Conservation (phyloP, 345 rosid genomes). For the Xanthoceras sorbifolium region DNA sequence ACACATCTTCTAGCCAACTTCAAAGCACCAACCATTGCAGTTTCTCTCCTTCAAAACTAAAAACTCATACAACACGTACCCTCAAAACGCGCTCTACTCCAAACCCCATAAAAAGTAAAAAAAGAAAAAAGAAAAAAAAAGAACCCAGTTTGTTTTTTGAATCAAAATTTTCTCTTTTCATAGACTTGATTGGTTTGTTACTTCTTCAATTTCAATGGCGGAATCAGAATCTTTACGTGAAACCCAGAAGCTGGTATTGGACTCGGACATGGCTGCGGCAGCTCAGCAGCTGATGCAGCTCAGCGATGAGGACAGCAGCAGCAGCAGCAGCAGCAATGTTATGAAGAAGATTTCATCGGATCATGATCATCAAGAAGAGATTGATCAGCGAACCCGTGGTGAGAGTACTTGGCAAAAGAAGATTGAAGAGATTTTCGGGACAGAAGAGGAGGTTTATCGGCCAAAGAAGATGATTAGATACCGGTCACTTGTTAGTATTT, state of each 20-base stretch:
- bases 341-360: not conserved
- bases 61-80: not conserved
- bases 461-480: slow-evolving; percentile 35
- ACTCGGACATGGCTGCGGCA: slow-evolving; percentile 37
- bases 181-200: not conserved
- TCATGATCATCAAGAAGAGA: not conserved
- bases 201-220: slow-evolving; percentile 6
- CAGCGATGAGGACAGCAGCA: slow-evolving; percentile 40
- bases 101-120: too few relatives aligned
- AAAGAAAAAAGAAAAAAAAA: too few relatives aligned
- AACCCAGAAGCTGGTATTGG: slow-evolving; percentile 11
- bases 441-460: slow-evolving; percentile 27
- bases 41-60: slow-evolving; percentile 9
- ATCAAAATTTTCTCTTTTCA: too few relatives aligned
- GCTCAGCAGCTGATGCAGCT: slow-evolving; percentile 45
- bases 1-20: slow-evolving; percentile 22
- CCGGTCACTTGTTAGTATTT: slow-evolving; percentile 37
- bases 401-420: slow-evolving; percentile 28
- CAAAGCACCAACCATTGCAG: slow-evolving; percentile 32
- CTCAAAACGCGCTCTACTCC: slow-evolving; percentile 16
- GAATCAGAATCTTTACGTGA: slow-evolving; percentile 5
- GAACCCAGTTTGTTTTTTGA: too few relatives aligned
- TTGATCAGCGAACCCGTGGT: slow-evolving; percentile 14
- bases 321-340: not conserved
- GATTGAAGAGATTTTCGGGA: slow-evolving; percentile 45